These are phyloP conservation scores for Rutstroemia sydowiana DNA, from an alignment of 2,329 filamentous ascomycete species.

Conservation along the genomic window DNA sequence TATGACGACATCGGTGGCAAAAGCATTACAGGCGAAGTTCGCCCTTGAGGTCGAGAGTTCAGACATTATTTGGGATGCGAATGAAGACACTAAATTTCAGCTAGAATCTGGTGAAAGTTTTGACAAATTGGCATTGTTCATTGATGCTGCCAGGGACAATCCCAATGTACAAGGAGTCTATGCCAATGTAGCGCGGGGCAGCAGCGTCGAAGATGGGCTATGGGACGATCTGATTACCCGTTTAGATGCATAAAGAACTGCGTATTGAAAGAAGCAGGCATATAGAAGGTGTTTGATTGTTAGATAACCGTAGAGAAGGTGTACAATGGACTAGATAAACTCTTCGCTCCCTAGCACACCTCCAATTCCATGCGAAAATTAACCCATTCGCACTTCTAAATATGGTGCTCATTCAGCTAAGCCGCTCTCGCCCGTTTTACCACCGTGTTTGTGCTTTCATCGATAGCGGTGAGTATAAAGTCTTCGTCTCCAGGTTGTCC, in stretches of 20 bases:
- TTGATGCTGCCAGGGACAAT: conserved; percentile 56
- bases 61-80: conserved; percentile 80
- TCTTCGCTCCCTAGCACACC: not conserved
- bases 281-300: conserved; percentile 8
- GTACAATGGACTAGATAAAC: not conserved
- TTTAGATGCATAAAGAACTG: conserved; percentile 36
- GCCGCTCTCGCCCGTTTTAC: not conserved
- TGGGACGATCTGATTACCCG: conserved; percentile 48
- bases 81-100: conserved; percentile 66
- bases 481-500: not conserved
- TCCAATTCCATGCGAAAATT: not conserved
- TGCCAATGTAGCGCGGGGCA: conserved; percentile 54
- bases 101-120: conserved; percentile 51
- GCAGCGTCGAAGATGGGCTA: conserved; percentile 42
- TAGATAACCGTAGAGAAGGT: not conserved
- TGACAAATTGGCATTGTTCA: conserved; percentile 50
- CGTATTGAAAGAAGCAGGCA: conserved; percentile 16
- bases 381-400: no score
- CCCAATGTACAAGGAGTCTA: conserved; percentile 73
- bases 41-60: conserved; percentile 62
- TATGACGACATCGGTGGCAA: conserved; percentile 55
- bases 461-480: no score
- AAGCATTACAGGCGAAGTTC: conserved; percentile 55
- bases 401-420: not conserved
- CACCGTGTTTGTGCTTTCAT: no score